Conservation (phyloP, 106 monocot genomes). For the Dendrobium officinale region DNA sequence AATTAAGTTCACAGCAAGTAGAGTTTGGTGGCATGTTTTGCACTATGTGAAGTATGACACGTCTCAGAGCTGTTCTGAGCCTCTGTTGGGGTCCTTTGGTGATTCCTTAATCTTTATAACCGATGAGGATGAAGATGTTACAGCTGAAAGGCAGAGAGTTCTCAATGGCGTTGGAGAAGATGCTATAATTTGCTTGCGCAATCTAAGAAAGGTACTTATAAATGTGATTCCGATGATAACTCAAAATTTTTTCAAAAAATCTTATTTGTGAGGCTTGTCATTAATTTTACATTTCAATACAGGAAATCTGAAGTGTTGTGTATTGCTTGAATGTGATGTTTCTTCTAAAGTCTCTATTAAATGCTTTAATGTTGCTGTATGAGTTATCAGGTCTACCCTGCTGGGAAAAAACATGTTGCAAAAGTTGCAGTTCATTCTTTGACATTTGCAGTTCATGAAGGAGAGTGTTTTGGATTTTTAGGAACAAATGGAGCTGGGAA, state of each 20-base stretch:
- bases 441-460: slow-evolving; percentile 78
- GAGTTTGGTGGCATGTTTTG: slow-evolving; percentile 29
- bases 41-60: not conserved
- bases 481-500: slow-evolving; percentile 96
- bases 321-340: not conserved
- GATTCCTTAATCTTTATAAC: slow-evolving; percentile 13
- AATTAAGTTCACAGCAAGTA: slow-evolving; percentile 33
- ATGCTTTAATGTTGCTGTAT: slow-evolving; percentile 7
- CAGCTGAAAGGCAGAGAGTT: slow-evolving; percentile 60
- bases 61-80: slow-evolving; percentile 25
- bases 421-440: slow-evolving; percentile 81
- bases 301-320: not conserved
- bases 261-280: not conserved
- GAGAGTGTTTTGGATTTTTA: slow-evolving; percentile 93
- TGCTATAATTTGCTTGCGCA: slow-evolving; percentile 61
- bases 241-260: not conserved
- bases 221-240: not conserved
- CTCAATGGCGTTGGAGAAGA: slow-evolving; percentile 48
- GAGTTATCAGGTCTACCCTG: slow-evolving; percentile 56
- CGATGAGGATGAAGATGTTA: slow-evolving; percentile 79
- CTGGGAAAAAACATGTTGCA: slow-evolving; percentile 25
- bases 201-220: slow-evolving; percentile 65
- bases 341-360: not conserved
- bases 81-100: slow-evolving; percentile 45
- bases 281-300: slow-evolving; percentile 7